Evolutionary conservation across 305 asterid genomes (phyloP), one percentile per base, ranked within the genome.

Genomic region (Fraxinus greggii): DNA sequence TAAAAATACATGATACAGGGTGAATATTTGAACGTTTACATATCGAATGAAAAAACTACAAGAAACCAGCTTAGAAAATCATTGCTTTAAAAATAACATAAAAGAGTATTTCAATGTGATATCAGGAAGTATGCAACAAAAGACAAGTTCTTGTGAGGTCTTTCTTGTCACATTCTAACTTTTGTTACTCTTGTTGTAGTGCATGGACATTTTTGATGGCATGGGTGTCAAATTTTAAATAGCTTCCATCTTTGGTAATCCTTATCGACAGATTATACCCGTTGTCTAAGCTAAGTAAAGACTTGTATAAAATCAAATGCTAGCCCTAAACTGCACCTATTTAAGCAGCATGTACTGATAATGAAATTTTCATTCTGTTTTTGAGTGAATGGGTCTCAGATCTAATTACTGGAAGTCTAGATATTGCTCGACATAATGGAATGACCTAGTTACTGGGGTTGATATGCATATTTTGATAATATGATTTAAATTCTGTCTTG

Each of bases 391-490:
- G 59, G 72, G 67, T 65, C 74, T 75, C 33, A 75, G 15, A 72
- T 69, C 75, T 61, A 6, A 12, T 28, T 59, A 70, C 48, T 26
- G 36, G 51, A 7, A 48, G 36, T 80, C 35, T 72, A 54, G 28
- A 24, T 36, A 72, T 56, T 65, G 69, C 33, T 32, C 40, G 45
- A 72, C 77, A 28, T 67, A 13, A 33, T 77, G 59, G n/a, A 72
- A 78, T 77, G 28, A 70, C 63, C 40, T 28, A 35, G 73, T 29
- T 36, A 72, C 72, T 72, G 72, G 19, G 73, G n/a, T 38, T 78
- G 76, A 28, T 36, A 82, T 79, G 75, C 86, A 48, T 23, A 35
- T 72, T 77, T n/a, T 72, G 75, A 54, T 67, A 72, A 80, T 51
- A 56, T 65, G 82, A 51, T 51, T 8, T 69, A 17, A 72, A 35